Percentiles rank a stretch among this genome's conserved stretches.
phyloP scores from a whole-genome alignment of 352 stramenopile species.

The Peronosclerospora sorghi region DNA sequence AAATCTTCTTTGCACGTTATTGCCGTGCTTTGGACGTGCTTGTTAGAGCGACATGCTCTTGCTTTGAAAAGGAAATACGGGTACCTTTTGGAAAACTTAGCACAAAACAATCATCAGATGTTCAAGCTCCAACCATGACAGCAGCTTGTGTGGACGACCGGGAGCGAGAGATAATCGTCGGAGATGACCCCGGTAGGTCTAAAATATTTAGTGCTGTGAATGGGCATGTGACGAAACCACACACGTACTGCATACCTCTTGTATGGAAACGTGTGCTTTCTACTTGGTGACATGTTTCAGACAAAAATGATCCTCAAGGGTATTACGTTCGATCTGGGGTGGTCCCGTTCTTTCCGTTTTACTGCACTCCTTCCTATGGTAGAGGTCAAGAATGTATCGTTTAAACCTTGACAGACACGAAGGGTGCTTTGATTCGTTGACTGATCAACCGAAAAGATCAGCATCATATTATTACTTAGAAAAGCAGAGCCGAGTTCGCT shows the following conservation, averaged over 20 bases:
- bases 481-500: slow-evolving; percentile 16
- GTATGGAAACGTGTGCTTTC: slow-evolving; percentile 53
- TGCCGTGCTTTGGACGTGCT: slow-evolving; percentile 45
- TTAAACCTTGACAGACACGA: neutral
- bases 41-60: slow-evolving; percentile 43
- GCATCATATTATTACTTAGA: too few relatives aligned
- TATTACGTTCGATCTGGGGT: slow-evolving; percentile 63
- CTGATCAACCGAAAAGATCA: slow-evolving; percentile 31
- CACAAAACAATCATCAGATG: neutral
- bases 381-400: neutral
- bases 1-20: slow-evolving; percentile 52
- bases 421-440: slow-evolving; percentile 47
- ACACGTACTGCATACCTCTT: slow-evolving; percentile 42
- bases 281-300: slow-evolving; percentile 50
- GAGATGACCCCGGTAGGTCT: slow-evolving; percentile 52
- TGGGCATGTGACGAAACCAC: slow-evolving; percentile 76
- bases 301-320: slow-evolving; percentile 57
- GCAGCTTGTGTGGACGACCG: slow-evolving; percentile 74
- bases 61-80: slow-evolving; percentile 49
- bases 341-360: slow-evolving; percentile 43
- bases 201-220: slow-evolving; percentile 70
- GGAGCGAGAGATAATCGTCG: slow-evolving; percentile 69
- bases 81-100: slow-evolving; percentile 41
- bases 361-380: slow-evolving; percentile 33
- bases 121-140: slow-evolving; percentile 29